phyloP scores from a whole-genome alignment of 768 basidiomycete genomes.

The Russula brevipes region DNA sequence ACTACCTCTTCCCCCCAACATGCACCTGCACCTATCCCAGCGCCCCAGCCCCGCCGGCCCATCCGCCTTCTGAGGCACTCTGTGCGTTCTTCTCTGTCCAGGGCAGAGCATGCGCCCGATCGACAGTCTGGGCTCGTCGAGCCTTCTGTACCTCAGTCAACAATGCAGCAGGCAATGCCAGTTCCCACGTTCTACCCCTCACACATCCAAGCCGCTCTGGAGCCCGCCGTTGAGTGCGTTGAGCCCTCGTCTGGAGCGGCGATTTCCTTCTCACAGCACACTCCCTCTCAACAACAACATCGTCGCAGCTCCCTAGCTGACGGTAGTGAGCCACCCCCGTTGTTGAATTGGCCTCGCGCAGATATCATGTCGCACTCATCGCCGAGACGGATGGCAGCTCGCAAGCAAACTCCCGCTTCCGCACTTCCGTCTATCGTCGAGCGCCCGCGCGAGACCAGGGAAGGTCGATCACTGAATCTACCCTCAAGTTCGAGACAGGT shows the following conservation, averaged over 20 bases:
- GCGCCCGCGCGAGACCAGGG: not conserved
- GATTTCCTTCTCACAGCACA: not conserved
- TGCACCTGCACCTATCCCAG: not conserved
- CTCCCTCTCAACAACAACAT: not conserved
- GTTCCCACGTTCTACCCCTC: slow-evolving; percentile 11
- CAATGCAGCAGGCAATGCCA: not conserved
- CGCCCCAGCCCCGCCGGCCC: slow-evolving; percentile 22
- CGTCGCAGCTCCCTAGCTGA: not conserved
- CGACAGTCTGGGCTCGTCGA: not conserved
- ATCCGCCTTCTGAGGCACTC: slow-evolving; percentile 10
- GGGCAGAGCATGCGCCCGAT: slow-evolving; percentile 5
- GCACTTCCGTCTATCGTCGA: not conserved
- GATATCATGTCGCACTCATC: slow-evolving; percentile 23
- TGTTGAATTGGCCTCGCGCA: slow-evolving; percentile 23
- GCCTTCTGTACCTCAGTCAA: not conserved
- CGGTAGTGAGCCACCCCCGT: slow-evolving; percentile 11
- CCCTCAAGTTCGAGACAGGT: not conserved
- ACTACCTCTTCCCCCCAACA: not conserved
- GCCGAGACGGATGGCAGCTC: not conserved
- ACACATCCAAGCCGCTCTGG: slow-evolving; percentile 13
- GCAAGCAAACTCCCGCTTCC: slow-evolving; percentile 1
- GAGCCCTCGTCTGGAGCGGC: not conserved
- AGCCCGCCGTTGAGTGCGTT: not conserved
- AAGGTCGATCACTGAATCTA: not conserved
- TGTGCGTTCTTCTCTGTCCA: not conserved